These are phyloP conservation scores for Tricholoma hemisulphureum DNA, from an alignment of 768 basidiomycete species.

Conservation along the genomic window DNA sequence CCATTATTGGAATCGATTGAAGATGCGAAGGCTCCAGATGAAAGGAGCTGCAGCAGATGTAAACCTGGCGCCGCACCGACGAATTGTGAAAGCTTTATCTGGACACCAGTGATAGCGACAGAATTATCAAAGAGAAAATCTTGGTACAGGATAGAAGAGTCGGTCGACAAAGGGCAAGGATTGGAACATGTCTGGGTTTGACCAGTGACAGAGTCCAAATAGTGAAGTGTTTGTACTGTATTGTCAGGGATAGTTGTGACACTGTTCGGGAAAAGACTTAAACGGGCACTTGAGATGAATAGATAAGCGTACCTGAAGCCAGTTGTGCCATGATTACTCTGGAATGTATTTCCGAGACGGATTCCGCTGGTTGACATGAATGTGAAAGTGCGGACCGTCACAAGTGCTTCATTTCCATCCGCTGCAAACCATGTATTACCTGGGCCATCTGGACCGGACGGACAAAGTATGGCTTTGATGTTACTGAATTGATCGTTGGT, in stretches of 20 bases:
- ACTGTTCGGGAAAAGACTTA: constrained; percentile 39
- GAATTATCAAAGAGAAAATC: constrained; percentile 81
- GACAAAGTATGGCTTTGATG: constrained; percentile 77
- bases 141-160: constrained; percentile 79
- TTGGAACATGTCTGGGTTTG: constrained; percentile 75
- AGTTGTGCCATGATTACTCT: constrained; percentile 77
- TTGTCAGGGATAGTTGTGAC: constrained; percentile 90
- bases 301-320: constrained; percentile 68
- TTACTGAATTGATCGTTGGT: constrained; percentile 57
- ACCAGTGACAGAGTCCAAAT: constrained; percentile 72
- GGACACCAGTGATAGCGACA: constrained; percentile 80
- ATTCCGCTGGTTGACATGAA: constrained; percentile 76
- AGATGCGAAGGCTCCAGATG: constrained; percentile 88
- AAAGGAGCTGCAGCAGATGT: constrained; percentile 89
- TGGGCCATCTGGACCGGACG: constrained; percentile 74
- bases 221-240: constrained; percentile 70
- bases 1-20: constrained; percentile 59
- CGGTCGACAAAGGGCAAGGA: constrained; percentile 76
- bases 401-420: constrained; percentile 65
- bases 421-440: constrained; percentile 83
- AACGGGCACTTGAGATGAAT: constrained; percentile 1
- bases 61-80: constrained; percentile 76
- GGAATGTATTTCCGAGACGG: constrained; percentile 90
- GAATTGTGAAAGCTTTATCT: constrained; percentile 78
- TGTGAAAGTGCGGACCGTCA: constrained; percentile 76